A percentile compares a stretch with the other conserved stretches of the same genome.
Evolutionary conservation across 2,329 filamentous ascomycete genomes (phyloP).

Genomic region (Apiospora pterosperma): DNA sequence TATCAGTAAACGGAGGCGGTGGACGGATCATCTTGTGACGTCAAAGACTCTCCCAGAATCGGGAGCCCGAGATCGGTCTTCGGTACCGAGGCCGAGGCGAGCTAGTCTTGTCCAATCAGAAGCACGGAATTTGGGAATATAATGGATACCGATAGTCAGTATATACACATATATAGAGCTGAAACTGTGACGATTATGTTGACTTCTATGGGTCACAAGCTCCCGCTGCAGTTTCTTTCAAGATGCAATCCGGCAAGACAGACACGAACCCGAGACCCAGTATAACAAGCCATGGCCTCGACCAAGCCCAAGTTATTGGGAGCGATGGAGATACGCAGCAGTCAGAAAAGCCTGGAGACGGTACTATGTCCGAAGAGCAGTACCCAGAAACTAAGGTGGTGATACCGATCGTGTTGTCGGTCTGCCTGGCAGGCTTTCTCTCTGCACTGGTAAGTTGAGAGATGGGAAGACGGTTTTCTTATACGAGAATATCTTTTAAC

Average conservation of each 20-base stretch:
- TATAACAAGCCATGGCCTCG: neutral
- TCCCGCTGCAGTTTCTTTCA: neutral
- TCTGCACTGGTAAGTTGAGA: neutral
- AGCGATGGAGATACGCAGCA: neutral
- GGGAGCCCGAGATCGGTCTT: neutral
- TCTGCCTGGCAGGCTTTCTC: conserved; percentile 6
- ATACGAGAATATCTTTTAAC: neutral
- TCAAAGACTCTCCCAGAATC: neutral
- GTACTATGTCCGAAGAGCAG: neutral
- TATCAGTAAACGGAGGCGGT: neutral
- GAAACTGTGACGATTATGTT: too few relatives aligned
- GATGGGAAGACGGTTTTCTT: neutral
- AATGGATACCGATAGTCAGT: neutral
- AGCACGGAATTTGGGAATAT: neutral
- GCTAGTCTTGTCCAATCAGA: neutral
- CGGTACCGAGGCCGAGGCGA: neutral
- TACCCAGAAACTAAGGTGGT: conserved; percentile 3
- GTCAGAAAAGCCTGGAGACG: neutral
- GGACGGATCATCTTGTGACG: neutral
- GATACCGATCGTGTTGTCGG: neutral
- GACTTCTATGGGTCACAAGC: neutral
- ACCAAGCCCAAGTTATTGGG: neutral
- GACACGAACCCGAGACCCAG: neutral
- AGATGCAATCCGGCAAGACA: neutral
- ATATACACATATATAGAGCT: neutral